A percentile compares a stretch with the other conserved stretches of the same genome.
These are phyloP conservation scores for Colletotrichum sp. DNA, from an alignment of 2,329 filamentous ascomycete genomes.

Conservation along the genomic window DNA sequence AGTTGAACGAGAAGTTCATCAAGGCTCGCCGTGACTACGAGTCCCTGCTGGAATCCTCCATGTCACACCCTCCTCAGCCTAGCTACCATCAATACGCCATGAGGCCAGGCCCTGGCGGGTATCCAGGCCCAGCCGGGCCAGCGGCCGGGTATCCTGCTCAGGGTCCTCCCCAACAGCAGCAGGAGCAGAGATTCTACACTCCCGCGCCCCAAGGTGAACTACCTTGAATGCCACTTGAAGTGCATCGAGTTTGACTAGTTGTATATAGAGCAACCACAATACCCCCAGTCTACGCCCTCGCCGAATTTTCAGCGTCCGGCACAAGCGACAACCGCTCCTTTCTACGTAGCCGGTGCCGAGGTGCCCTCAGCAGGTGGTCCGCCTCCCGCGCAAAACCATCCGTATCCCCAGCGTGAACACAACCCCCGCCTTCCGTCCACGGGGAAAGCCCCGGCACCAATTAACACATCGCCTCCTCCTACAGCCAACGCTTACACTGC, in stretches of 20 bases:
- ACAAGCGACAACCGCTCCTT: constrained; percentile 59
- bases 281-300: constrained; percentile 52
- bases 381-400: constrained; percentile 40
- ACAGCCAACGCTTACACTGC: constrained; percentile 53
- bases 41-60: constrained; percentile 91
- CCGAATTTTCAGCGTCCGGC: constrained; percentile 61
- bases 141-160: constrained; percentile 43
- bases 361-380: constrained; percentile 46
- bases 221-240: constrained; percentile 18
- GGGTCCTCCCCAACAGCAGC: constrained; percentile 39
- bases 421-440: constrained; percentile 53
- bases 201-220: constrained; percentile 58
- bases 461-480: constrained; percentile 58
- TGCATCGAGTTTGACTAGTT: constrained; percentile 31
- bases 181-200: constrained; percentile 67
- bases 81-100: constrained; percentile 74
- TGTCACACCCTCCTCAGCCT: constrained; percentile 88
- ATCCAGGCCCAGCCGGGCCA: constrained; percentile 34
- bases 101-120: constrained; percentile 54
- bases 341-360: constrained; percentile 68
- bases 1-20: constrained; percentile 99
- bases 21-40: constrained; percentile 98
- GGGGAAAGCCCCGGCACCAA: constrained; percentile 53
- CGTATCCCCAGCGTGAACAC: constrained; percentile 56
- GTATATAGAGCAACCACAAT: constrained; percentile 47